Conservation (phyloP, 148 eudicot genomes). For the Chenopodium quinoa region DNA sequence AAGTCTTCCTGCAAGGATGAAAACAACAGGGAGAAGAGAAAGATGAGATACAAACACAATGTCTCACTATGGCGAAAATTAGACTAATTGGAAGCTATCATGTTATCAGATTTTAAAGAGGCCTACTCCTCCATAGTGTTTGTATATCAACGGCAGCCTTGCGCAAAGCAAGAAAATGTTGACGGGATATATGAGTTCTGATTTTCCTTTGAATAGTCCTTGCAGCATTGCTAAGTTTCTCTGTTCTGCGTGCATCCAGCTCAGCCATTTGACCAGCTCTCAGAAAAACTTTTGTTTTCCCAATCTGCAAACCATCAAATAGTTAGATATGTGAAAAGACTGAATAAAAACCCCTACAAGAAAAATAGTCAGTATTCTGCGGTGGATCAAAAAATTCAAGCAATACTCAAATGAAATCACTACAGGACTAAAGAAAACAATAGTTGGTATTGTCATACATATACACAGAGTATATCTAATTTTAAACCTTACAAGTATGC, state of each 20-base stretch:
- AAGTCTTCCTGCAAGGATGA: slow-evolving; percentile 50
- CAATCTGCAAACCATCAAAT: slow-evolving; percentile 56
- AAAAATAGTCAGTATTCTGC: background rate
- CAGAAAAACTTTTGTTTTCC: slow-evolving; percentile 81
- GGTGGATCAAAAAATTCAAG: background rate
- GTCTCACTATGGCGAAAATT: background rate
- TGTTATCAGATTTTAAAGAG: slow-evolving; percentile 19
- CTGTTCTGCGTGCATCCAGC: slow-evolving; percentile 70
- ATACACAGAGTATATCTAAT: background rate
- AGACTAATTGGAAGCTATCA: background rate
- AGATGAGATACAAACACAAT: slow-evolving; percentile 19
- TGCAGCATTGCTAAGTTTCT: slow-evolving; percentile 70
- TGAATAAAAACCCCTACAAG: background rate
- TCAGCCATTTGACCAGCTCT: slow-evolving; percentile 99
- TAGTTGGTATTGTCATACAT: background rate
- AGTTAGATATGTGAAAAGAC: slow-evolving; percentile 1
- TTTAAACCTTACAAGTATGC: background rate
- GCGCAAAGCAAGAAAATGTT: slow-evolving; percentile 51
- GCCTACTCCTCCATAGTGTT: slow-evolving; percentile 69
- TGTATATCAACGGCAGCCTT: slow-evolving; percentile 59
- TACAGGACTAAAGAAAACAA: background rate
- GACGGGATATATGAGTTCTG: slow-evolving; percentile 63
- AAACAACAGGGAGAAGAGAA: slow-evolving; percentile 4
- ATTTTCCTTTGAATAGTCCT: slow-evolving; percentile 67
- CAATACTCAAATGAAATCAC: background rate